Evolutionary conservation across 495 filamentous ascomycete species (phyloP).

Genomic region (Rhypophila decipiens): DNA sequence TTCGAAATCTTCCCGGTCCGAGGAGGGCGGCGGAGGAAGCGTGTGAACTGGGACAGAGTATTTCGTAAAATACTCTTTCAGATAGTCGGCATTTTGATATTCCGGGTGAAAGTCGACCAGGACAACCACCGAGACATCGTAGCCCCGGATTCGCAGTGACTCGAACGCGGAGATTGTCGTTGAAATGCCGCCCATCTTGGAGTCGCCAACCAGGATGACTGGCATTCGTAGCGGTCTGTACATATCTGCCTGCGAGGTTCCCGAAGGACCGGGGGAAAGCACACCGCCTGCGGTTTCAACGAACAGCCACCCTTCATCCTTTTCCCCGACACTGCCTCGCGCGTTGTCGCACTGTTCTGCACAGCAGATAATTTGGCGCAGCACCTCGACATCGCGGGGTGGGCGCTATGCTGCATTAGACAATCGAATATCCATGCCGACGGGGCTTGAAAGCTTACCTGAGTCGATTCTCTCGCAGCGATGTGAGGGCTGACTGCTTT

Average conservation of each 20-base stretch:
- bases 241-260: slow-evolving; percentile 67
- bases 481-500: slow-evolving; percentile 70
- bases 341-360: too few species aligned
- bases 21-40: too few species aligned
- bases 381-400: too few species aligned
- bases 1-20: too few species aligned
- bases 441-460: slow-evolving; percentile 26
- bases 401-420: too few species aligned
- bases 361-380: too few species aligned
- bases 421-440: too few species aligned
- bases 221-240: slow-evolving; percentile 66
- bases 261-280: slow-evolving; percentile 65
- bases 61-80: slow-evolving; percentile 52
- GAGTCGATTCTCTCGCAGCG: slow-evolving; percentile 41
- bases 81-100: slow-evolving; percentile 60
- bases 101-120: slow-evolving; percentile 55
- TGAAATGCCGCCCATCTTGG: slow-evolving; percentile 66
- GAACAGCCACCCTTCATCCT: slow-evolving; percentile 40
- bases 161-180: slow-evolving; percentile 70
- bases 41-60: too few species aligned
- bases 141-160: slow-evolving; percentile 63
- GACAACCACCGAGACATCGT: slow-evolving; percentile 61
- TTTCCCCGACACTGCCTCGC: too few species aligned
- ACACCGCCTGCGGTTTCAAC: slow-evolving; percentile 76
- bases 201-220: slow-evolving; percentile 65